Conservation (phyloP, 208 protist species). For the Leishmania major region DNA sequence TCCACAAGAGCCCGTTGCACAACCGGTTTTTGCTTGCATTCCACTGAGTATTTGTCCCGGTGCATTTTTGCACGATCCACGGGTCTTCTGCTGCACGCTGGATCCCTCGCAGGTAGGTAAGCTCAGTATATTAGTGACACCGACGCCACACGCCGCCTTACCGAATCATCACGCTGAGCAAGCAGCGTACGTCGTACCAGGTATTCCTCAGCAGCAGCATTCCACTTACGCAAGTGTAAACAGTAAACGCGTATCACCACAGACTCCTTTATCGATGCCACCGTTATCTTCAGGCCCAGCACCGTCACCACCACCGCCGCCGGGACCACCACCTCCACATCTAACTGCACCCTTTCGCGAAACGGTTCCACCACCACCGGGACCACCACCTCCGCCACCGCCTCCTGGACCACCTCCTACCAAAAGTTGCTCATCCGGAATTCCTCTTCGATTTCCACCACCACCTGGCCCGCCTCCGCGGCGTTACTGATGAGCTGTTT, state of each 20-base stretch:
- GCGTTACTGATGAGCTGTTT: background rate
- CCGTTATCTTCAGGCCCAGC: constrained; percentile 6
- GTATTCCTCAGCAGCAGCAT: background rate
- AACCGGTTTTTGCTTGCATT: constrained; percentile 61
- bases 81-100: constrained; percentile 56
- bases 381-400: constrained; percentile 17
- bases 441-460: constrained; percentile 17
- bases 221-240: background rate
- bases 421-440: background rate
- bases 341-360: background rate
- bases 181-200: background rate
- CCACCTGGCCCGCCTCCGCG: constrained; percentile 22
- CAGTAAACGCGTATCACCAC: background rate
- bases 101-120: constrained; percentile 51
- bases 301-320: constrained; percentile 28
- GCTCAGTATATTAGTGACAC: constrained; percentile 18
- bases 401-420: constrained; percentile 14
- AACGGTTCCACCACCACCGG: background rate
- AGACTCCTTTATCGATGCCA: background rate
- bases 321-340: constrained; percentile 4
- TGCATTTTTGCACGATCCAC: constrained; percentile 59
- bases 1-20: background rate
- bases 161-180: background rate
- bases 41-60: constrained; percentile 53
- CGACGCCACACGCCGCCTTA: background rate